These are phyloP conservation scores for Penicillium argentinense DNA, from an alignment of 495 filamentous ascomycete species.

Conservation along the genomic window DNA sequence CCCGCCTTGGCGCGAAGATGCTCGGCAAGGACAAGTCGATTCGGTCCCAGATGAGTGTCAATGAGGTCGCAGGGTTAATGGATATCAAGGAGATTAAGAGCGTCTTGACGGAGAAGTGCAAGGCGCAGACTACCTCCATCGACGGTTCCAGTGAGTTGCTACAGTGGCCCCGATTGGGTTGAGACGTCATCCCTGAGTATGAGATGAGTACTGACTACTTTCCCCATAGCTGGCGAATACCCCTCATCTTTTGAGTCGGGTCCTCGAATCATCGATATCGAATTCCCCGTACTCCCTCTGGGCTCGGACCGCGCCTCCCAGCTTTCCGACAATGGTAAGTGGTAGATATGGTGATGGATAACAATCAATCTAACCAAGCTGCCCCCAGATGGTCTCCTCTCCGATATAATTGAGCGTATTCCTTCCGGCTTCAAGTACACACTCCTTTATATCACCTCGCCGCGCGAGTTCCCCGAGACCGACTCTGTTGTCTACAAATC, in stretches of 20 bases:
- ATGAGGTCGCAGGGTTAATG: constrained; percentile 63
- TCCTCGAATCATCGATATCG: constrained; percentile 50
- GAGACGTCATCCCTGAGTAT: background rate
- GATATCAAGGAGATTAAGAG: constrained; percentile 55
- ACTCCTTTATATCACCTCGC: constrained; percentile 60
- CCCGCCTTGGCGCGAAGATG: constrained; percentile 60
- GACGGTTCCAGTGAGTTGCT: constrained; percentile 61
- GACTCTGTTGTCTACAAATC: constrained; percentile 51
- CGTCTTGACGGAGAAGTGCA: constrained; percentile 52
- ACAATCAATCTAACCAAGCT: constrained; percentile 3
- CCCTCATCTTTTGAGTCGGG: constrained; percentile 42
- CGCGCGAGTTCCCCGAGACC: constrained; percentile 38
- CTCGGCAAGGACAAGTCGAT: constrained; percentile 48
- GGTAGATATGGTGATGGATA: background rate
- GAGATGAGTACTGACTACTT: constrained; percentile 14
- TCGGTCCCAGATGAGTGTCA: constrained; percentile 50
- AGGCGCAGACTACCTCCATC: constrained; percentile 51
- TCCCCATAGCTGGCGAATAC: constrained; percentile 42
- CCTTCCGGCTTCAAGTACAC: constrained; percentile 57
- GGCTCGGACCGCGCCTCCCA: constrained; percentile 37
- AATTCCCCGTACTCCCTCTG: constrained; percentile 50
- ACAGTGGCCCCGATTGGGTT: constrained; percentile 4
- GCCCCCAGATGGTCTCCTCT: constrained; percentile 57
- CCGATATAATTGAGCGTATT: constrained; percentile 56
- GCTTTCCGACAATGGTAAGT: constrained; percentile 51